Conservation (phyloP, 345 rosid genomes). For the Dipteronia sinensis region DNA sequence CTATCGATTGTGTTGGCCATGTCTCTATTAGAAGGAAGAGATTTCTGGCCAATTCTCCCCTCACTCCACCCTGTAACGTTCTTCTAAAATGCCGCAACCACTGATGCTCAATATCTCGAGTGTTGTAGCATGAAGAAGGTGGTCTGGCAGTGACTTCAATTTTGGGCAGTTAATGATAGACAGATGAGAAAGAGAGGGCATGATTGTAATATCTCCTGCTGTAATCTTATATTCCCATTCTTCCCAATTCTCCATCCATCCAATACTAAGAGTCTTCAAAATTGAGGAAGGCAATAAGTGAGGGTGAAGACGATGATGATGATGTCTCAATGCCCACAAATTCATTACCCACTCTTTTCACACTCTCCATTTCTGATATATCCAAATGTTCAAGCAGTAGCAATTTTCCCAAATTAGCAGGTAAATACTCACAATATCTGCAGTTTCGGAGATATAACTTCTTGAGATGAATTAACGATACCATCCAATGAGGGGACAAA, state of each 20-base stretch:
- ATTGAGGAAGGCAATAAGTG: background rate
- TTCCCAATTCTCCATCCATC: background rate
- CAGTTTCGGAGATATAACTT: background rate
- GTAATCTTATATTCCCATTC: background rate
- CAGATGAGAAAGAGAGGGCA: constrained; percentile 11
- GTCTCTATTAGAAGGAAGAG: no score
- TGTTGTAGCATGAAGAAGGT: background rate
- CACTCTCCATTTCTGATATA: accelerated
- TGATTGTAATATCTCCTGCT: background rate
- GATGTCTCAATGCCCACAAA: background rate
- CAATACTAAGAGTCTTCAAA: background rate
- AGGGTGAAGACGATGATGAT: background rate
- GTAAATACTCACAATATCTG: background rate
- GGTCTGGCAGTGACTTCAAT: constrained; percentile 4
- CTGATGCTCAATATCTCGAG: background rate
- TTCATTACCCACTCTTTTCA: background rate
- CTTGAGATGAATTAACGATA: background rate
- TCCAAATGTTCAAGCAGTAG: background rate
- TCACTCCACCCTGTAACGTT: no score
- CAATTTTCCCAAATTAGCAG: background rate
- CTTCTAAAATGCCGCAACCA: no score
- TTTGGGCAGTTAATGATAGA: background rate
- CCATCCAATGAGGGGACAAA: background rate
- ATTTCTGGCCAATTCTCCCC: no score
- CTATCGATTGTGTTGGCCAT: no score